Base-by-base conservation (phyloP, 2,329 filamentous ascomycete genomes). In the Sporothrix brunneoviolacea region DNA sequence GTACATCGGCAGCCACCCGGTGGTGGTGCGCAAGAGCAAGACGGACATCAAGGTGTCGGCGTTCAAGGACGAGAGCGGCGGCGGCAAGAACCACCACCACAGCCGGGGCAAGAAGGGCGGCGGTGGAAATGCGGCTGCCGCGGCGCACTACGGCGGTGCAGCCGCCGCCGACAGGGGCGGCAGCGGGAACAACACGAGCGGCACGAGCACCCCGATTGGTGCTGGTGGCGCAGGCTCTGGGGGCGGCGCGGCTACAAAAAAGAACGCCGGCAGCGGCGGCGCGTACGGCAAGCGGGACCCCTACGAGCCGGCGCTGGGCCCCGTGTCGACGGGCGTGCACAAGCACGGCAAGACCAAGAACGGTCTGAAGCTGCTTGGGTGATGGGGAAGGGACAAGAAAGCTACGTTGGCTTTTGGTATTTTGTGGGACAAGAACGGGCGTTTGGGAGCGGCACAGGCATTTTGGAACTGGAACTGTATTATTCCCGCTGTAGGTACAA, bases 1-100 rank as follows among this genome's bases (percentile, higher is more conserved):
- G 71, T 98, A 98, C 69, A 97, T 98, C 64, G 91, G 95, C 61
- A 96, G 90, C 65, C 93, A 97, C 67, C 93, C 93, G 0, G 88
- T 96, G 24, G 74, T 88, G 22, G 79, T 97, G 58, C 84, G 87
- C 67, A 88, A 93, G 66, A 89, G 88, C 58, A 95, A 85, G 59
- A 95, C 91, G 6, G 91, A 97, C 67, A 89, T 98, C 67, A 89
- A 88, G 64, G 81, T 89, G 4, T 76, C 83, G 12, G 77, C 76
- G n/a, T 77, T 80, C 59, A 82, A 80, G 61, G 84, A 86, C 52
- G 77, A 80, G 30, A 22, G 37, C 36, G 37, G 45, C 73, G 74
- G 76, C 54, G 72, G 71, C 51, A 77, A 77, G 38, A 79, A 80
- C 60, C 65, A 72, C 48, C 64, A 65, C 48, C 8, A 38, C 18